Conservation (phyloP, 352 stramenopile genomes). For the Pythium rishiriense region DNA sequence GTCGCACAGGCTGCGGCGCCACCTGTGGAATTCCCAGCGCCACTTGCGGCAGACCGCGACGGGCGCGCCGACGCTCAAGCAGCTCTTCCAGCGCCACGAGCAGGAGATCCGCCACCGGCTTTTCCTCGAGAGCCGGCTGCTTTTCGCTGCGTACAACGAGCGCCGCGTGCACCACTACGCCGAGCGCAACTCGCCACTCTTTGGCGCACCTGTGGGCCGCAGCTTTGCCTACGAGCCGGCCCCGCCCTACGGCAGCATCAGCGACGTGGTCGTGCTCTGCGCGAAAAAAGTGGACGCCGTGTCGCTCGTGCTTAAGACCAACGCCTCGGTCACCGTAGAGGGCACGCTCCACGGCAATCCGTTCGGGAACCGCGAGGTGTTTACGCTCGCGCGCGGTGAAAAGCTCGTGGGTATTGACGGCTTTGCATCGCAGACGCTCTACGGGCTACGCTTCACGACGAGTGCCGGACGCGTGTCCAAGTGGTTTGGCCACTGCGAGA, state of each 20-base stretch:
- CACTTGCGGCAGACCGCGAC: conserved; percentile 42
- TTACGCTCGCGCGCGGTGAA: conserved; percentile 53
- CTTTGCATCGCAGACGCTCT: conserved; percentile 73
- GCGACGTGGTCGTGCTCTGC: conserved; percentile 60
- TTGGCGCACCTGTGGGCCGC: conserved; percentile 39
- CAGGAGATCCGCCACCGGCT: conserved; percentile 53
- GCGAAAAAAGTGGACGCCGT: conserved; percentile 78
- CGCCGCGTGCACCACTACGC: conserved; percentile 66
- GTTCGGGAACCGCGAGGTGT: conserved; percentile 67
- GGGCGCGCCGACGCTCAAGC: conserved; percentile 68
- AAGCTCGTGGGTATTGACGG: conserved; percentile 66
- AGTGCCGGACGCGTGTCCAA: conserved; percentile 59
- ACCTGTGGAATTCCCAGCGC: conserved; percentile 21
- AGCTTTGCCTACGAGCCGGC: conserved; percentile 65
- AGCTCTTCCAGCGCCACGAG: conserved; percentile 66
- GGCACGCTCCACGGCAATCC: conserved; percentile 62
- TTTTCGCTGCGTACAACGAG: conserved; percentile 72
- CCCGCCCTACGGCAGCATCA: conserved; percentile 65
- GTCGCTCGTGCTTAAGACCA: conserved; percentile 59
- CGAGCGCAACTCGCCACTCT: conserved; percentile 52
- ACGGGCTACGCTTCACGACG: conserved; percentile 64
- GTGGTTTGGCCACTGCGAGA: conserved; percentile 77
- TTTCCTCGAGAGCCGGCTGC: conserved; percentile 70
- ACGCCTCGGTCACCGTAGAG: conserved; percentile 41
- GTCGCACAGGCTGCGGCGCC: conserved; percentile 7